phyloP scores from a whole-genome alignment of 2,329 filamentous ascomycete genomes.

The Pseudogymnoascus sp. region DNA sequence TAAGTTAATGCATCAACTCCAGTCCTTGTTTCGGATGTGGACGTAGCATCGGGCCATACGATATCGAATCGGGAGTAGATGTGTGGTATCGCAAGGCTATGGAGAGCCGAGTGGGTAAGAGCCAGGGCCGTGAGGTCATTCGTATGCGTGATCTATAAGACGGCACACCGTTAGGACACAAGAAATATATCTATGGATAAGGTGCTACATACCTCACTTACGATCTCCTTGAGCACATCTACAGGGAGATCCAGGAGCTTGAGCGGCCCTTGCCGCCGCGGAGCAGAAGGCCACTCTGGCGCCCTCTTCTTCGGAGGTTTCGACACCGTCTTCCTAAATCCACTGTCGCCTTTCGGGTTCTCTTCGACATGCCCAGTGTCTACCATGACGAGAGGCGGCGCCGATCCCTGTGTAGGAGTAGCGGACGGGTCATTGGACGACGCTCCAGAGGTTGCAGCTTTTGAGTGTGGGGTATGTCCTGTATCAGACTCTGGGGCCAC shows the following conservation, averaged over 20 bases:
- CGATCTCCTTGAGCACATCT: slow-evolving; percentile 68
- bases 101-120: slow-evolving; percentile 68
- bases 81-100: slow-evolving; percentile 64
- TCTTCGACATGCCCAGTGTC: background rate
- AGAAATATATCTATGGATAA: background rate
- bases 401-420: background rate
- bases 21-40: slow-evolving; percentile 54
- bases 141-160: slow-evolving; percentile 60
- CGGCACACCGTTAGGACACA: background rate
- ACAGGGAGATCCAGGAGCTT: slow-evolving; percentile 66
- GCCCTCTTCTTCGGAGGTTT: slow-evolving; percentile 50
- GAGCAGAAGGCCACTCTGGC: slow-evolving; percentile 57
- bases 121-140: slow-evolving; percentile 75
- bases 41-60: slow-evolving; percentile 69
- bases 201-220: slow-evolving; percentile 56
- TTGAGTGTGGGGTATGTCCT: background rate
- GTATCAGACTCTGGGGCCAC: background rate
- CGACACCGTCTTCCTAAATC: slow-evolving; percentile 23
- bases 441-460: background rate
- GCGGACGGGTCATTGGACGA: background rate
- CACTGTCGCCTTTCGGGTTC: background rate
- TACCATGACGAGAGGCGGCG: background rate
- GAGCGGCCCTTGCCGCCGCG: slow-evolving; percentile 48
- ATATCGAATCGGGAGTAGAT: slow-evolving; percentile 85
- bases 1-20: slow-evolving; percentile 78